Base-by-base conservation (phyloP, 2,329 filamentous ascomycete species). In the Cordyceps militaris region DNA sequence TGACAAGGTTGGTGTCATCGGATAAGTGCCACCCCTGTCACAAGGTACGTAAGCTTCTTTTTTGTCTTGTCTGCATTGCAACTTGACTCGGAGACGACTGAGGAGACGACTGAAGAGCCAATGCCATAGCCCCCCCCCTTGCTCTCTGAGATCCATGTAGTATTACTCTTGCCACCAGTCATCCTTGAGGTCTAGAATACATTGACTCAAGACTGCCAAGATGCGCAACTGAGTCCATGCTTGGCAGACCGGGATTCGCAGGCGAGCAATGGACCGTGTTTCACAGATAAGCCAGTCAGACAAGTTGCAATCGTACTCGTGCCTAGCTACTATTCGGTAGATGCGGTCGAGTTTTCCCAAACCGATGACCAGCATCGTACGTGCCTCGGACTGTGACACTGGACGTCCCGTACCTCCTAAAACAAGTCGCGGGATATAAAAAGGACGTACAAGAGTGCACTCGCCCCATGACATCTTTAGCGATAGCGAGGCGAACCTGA, bases 1-100 rank as follows among this genome's bases (percentile, higher is more conserved):
- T 56, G 53, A 56, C 53, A 44, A 56, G 53, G 49, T 56, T 49
- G 9, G 34, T 56, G 24, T 40, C 24, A 4, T 48, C 24, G 23
- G n/a, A 19, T 23, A n/a, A 16, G 32, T 30, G 16, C 30, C 44
- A 56, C 43, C 53, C 53, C 43, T 56, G 53, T 26, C 32, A 21
- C 53, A 30, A 13, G 44, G 24, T 49, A 44, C 53, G 53, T 56
- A 56, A 56, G 53, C 53, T 56, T 56, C 32, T 49, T 56, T 42
- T 34, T 42, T 56, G 44, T 42, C 44, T 48, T 24, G 24, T 42
- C n/a, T 10, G 6, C 24, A n/a, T 56, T n/a, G n/a, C n/a, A n/a
- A n/a, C n/a, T 48, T 56, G 43, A 16, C 19, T 46, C 42, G 11
- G 24, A 13, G 14, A n/a, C 11, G 3, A 8, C 3, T 21, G 32